These are phyloP conservation scores for Pisolithus tinctorius DNA, from an alignment of 768 basidiomycete genomes.

Conservation along the genomic window DNA sequence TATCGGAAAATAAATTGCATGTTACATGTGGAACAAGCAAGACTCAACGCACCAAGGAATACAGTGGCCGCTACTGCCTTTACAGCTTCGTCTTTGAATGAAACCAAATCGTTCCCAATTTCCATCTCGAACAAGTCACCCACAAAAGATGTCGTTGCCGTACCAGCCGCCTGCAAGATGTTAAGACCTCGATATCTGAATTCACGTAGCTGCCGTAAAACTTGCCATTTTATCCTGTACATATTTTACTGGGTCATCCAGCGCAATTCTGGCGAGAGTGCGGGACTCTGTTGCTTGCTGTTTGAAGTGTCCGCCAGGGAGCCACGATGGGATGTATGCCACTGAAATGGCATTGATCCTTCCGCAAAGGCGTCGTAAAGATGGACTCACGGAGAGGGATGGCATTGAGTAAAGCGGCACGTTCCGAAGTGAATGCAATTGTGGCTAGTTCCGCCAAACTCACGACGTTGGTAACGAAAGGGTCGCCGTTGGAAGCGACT, in stretches of 20 bases:
- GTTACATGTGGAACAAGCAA: not conserved
- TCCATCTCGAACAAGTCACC: constrained; percentile 9
- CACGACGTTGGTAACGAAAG: not conserved
- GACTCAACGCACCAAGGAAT: constrained; percentile 14
- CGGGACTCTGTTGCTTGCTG: not conserved
- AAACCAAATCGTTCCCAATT: not conserved
- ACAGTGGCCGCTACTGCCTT: constrained; percentile 17
- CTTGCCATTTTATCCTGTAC: constrained; percentile 9
- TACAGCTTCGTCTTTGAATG: constrained; percentile 6
- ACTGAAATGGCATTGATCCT: constrained; percentile 5
- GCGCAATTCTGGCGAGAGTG: not conserved
- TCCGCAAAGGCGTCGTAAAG: no score
- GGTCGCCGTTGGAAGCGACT: constrained; percentile 3
- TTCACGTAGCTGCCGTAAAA: not conserved
- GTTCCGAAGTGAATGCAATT: constrained; percentile 1
- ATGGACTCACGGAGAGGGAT: constrained; percentile 17
- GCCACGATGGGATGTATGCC: constrained; percentile 17
- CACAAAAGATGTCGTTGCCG: constrained; percentile 16
- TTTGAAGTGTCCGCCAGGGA: constrained; percentile 9
- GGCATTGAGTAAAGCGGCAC: not conserved
- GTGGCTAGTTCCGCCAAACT: not conserved
- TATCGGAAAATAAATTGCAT: not conserved
- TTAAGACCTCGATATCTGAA: not conserved
- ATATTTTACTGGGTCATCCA: constrained; percentile 10
- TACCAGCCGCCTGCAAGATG: not conserved